A percentile compares a stretch with the other conserved stretches of the same genome.
Conservation (phyloP, 2,329 filamentous ascomycete genomes). For the Clarireedia homoeocarpa region DNA sequence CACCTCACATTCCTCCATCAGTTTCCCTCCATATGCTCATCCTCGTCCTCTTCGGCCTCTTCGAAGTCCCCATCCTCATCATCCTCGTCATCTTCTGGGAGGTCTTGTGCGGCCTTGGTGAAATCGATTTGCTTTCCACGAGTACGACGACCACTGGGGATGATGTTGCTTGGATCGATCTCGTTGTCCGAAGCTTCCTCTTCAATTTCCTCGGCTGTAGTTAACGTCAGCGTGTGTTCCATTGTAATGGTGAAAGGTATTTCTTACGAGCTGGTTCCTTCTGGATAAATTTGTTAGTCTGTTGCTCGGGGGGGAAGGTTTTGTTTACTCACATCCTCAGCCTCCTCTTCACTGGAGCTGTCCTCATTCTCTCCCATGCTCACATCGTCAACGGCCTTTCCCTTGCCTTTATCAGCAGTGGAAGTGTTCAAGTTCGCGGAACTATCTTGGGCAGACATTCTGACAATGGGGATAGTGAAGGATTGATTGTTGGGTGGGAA, state of each 20-base stretch:
- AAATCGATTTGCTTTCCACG: conserved; percentile 91
- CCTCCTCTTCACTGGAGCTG: conserved; percentile 59
- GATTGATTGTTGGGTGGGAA: neutral
- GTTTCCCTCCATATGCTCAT: conserved; percentile 63
- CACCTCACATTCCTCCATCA: conserved; percentile 1
- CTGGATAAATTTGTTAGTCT: conserved; percentile 9
- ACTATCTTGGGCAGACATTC: conserved; percentile 36
- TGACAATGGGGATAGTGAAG: conserved; percentile 21
- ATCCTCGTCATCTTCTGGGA: conserved; percentile 69
- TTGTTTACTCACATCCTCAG: conserved; percentile 44
- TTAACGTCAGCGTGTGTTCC: conserved; percentile 16
- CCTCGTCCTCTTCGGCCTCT: conserved; percentile 56
- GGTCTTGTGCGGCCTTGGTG: conserved; percentile 77
- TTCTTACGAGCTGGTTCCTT: conserved; percentile 25
- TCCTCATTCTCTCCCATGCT: conserved; percentile 59
- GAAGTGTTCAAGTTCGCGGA: conserved; percentile 15
- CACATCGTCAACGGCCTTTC: conserved; percentile 61
- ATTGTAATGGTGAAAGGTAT: neutral
- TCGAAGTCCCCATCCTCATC: conserved; percentile 66
- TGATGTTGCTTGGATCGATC: conserved; percentile 86
- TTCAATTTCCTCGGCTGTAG: conserved; percentile 53
- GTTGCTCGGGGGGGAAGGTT: neutral
- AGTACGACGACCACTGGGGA: conserved; percentile 71
- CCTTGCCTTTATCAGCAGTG: conserved; percentile 72
- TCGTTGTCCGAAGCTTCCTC: conserved; percentile 81